These are phyloP conservation scores for Trichoderma asperellum DNA, from an alignment of 2,329 filamentous ascomycete genomes.

Conservation along the genomic window DNA sequence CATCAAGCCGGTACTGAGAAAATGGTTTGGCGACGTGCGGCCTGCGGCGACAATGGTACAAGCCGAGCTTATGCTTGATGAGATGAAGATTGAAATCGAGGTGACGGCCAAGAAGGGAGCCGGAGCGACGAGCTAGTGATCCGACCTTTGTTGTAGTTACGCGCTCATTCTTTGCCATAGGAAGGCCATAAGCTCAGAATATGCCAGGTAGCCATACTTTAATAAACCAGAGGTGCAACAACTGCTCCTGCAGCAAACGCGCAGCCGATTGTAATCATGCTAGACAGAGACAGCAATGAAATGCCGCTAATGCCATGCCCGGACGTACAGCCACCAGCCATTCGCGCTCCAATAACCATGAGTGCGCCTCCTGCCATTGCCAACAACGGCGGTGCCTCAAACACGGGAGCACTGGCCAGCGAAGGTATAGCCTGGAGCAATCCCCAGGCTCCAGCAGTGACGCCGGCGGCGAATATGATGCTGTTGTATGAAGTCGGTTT, in stretches of 20 bases:
- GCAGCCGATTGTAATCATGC: slow-evolving; percentile 62
- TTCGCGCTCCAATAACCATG: slow-evolving; percentile 62
- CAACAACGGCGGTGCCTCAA: slow-evolving; percentile 43
- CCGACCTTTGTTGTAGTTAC: not conserved
- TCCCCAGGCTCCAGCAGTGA: slow-evolving; percentile 51
- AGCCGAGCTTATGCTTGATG: slow-evolving; percentile 55
- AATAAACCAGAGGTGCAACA: slow-evolving; percentile 39
- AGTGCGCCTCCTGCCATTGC: slow-evolving; percentile 59
- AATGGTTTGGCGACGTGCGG: slow-evolving; percentile 54
- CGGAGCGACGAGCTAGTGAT: not conserved
- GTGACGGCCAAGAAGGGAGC: slow-evolving; percentile 46
- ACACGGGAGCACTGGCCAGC: slow-evolving; percentile 34
- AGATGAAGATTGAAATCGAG: slow-evolving; percentile 51
- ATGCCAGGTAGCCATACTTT: not conserved
- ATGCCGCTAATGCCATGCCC: slow-evolving; percentile 72
- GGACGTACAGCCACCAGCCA: slow-evolving; percentile 69
- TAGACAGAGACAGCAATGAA: slow-evolving; percentile 63
- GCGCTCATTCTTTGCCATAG: not conserved
- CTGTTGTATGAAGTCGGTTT: slow-evolving; percentile 46
- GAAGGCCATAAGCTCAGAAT: not conserved
- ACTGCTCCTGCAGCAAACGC: slow-evolving; percentile 58
- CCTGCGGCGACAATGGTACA: slow-evolving; percentile 60
- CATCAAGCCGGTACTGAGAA: slow-evolving; percentile 55
- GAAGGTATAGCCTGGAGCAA: slow-evolving; percentile 42
- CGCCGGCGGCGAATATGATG: slow-evolving; percentile 57